phyloP scores from a whole-genome alignment of 2,329 filamentous ascomycete species.

The Diaporthe nobilis region DNA sequence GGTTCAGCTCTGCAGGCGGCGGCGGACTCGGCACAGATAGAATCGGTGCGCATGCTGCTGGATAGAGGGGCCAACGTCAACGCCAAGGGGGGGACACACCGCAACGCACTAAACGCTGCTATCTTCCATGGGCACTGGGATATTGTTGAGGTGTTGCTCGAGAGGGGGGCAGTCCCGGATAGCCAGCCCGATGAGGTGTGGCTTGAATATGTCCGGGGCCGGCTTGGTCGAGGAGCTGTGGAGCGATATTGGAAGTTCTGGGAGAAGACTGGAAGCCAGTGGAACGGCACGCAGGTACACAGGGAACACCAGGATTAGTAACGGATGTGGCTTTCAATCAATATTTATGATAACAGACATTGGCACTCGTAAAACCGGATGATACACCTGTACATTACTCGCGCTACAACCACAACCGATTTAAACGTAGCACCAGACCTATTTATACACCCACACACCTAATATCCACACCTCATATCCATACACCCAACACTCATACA shows the following conservation, averaged over 20 bases:
- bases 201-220: not conserved
- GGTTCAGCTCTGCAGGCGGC: not conserved
- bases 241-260: slow-evolving; percentile 5
- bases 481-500: no score
- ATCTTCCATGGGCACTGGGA: not conserved
- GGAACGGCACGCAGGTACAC: no score
- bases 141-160: not conserved
- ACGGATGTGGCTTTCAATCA: no score
- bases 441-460: no score
- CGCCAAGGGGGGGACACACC: not conserved
- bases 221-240: not conserved
- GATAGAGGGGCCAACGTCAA: not conserved
- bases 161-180: not conserved
- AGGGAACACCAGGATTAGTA: no score
- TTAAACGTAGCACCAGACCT: no score
- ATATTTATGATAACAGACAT: no score
- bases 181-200: not conserved
- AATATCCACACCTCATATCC: no score
- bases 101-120: not conserved
- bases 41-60: not conserved
- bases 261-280: not conserved
- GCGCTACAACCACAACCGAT: no score
- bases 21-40: not conserved
- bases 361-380: no score
- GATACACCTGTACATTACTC: no score